These are phyloP conservation scores for Penicillium oxalicum DNA, from an alignment of 2,329 filamentous ascomycete species.

Conservation along the genomic window DNA sequence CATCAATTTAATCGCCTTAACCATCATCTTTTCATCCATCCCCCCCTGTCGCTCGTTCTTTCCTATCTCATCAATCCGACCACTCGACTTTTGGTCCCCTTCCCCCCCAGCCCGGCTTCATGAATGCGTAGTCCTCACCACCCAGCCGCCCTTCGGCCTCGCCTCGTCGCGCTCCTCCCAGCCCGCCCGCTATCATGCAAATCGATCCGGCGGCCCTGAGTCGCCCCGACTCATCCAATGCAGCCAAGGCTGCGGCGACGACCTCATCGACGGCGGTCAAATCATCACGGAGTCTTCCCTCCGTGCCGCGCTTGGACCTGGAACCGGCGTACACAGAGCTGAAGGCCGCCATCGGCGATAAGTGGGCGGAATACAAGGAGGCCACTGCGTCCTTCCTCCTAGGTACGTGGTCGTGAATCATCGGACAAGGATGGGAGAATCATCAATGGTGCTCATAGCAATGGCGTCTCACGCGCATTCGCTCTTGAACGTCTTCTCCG, in stretches of 20 bases:
- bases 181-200: constrained; percentile 35
- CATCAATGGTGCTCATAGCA: too few species aligned
- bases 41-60: constrained; percentile 6
- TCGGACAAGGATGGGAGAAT: too few species aligned
- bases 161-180: constrained; percentile 32
- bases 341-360: constrained; percentile 54
- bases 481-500: neutral
- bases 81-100: constrained; percentile 6
- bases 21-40: constrained; percentile 20
- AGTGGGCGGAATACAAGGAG: constrained; percentile 57
- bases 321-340: constrained; percentile 58
- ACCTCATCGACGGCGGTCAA: constrained; percentile 37
- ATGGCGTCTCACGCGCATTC: neutral
- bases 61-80: constrained; percentile 5
- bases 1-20: constrained; percentile 12
- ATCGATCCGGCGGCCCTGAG: constrained; percentile 42
- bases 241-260: constrained; percentile 28
- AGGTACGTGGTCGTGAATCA: constrained; percentile 36
- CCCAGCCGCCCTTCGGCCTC: constrained; percentile 37
- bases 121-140: constrained; percentile 34
- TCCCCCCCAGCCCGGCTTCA: constrained; percentile 23
- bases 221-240: constrained; percentile 37
- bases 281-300: constrained; percentile 45
- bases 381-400: constrained; percentile 52
- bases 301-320: constrained; percentile 56